Evolutionary conservation across 345 rosid species (phyloP).

Genomic region (Brassica rapa): DNA sequence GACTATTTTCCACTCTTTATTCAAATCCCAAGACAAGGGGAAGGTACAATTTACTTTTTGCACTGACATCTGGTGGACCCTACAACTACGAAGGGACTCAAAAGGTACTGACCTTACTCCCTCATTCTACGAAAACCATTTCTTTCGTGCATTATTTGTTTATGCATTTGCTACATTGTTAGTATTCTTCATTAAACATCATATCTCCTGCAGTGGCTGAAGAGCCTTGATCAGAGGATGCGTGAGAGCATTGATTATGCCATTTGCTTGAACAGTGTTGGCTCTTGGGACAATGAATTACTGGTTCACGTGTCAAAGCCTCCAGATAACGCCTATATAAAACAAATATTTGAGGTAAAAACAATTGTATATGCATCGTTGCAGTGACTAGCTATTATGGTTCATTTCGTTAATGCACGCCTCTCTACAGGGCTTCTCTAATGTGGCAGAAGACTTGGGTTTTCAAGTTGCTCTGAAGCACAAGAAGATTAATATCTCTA

Average conservation of each 20-base stretch:
- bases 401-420: slow-evolving; percentile 25
- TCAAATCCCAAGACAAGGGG: slow-evolving; percentile 97
- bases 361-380: slow-evolving; percentile 12
- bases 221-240: slow-evolving; percentile 93
- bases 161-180: slow-evolving; percentile 13
- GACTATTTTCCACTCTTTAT: slow-evolving; percentile 87
- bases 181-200: slow-evolving; percentile 15
- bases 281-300: slow-evolving; percentile 73
- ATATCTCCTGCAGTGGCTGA: slow-evolving; percentile 78
- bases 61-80: slow-evolving; percentile 94
- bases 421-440: slow-evolving; percentile 68
- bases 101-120: slow-evolving; percentile 57
- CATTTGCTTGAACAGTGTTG: slow-evolving; percentile 92
- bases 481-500: slow-evolving; percentile 93
- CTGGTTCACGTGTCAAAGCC: slow-evolving; percentile 93
- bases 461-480: slow-evolving; percentile 82
- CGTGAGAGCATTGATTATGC: slow-evolving; percentile 98
- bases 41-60: slow-evolving; percentile 89
- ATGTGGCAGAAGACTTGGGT: slow-evolving; percentile 79
- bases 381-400: slow-evolving; percentile 27
- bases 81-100: slow-evolving; percentile 96
- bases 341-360: slow-evolving; percentile 89
- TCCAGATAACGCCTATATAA: slow-evolving; percentile 84
- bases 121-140: slow-evolving; percentile 11
- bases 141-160: neutral